These are phyloP conservation scores for Chlamydomonas eustigma DNA, from an alignment of 139 green algal species.

Conservation along the genomic window DNA sequence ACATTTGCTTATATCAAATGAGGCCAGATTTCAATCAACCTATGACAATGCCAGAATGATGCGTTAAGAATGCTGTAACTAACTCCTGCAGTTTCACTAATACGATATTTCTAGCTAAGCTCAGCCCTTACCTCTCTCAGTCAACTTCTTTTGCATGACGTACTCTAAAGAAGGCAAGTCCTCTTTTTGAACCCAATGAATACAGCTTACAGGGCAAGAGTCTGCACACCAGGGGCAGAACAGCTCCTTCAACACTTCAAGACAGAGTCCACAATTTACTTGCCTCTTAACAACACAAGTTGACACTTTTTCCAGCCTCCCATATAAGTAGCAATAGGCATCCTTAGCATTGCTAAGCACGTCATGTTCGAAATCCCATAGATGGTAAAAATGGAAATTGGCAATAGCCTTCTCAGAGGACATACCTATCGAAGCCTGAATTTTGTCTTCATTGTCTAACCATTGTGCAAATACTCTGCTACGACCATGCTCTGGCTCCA, in stretches of 20 bases:
- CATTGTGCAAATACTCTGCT: slow-evolving; percentile 75
- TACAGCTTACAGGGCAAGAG: slow-evolving; percentile 82
- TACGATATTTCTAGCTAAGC: too few relatives aligned
- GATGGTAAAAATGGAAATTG: background rate
- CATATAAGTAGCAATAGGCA: background rate
- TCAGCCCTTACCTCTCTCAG: background rate
- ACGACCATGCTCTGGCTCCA: slow-evolving; percentile 69
- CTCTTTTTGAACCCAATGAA: slow-evolving; percentile 77
- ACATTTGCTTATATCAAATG: too few relatives aligned
- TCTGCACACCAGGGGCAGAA: slow-evolving; percentile 27
- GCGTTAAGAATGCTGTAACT: too few relatives aligned
- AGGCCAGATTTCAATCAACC: too few relatives aligned
- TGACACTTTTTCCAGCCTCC: background rate
- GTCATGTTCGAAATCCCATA: too few relatives aligned
- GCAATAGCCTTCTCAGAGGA: too few relatives aligned
- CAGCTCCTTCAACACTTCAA: too few relatives aligned
- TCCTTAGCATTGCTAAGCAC: background rate
- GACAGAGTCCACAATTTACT: too few relatives aligned
- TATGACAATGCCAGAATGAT: too few relatives aligned
- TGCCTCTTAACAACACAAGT: too few relatives aligned
- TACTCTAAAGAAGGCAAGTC: slow-evolving; percentile 77
- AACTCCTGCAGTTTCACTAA: too few relatives aligned
- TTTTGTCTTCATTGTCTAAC: slow-evolving; percentile 71
- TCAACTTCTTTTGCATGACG: slow-evolving; percentile 59
- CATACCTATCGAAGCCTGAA: slow-evolving; percentile 51